Evolutionary conservation across 176 grass and related monocot species (phyloP), one percentile per base, ranked within the genome.

Genomic region (Eragrostis nindensis): DNA sequence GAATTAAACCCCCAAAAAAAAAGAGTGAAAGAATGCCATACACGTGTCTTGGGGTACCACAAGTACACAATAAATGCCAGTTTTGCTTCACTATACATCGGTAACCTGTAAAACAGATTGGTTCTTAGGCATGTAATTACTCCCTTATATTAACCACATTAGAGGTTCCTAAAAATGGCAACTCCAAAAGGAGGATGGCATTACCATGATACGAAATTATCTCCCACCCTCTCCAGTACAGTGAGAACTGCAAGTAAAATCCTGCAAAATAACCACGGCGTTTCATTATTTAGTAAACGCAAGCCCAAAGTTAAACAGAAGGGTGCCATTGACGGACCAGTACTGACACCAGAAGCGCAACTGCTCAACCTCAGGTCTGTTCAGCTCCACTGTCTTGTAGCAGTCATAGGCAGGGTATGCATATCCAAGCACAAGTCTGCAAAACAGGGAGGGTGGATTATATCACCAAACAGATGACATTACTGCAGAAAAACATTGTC

Each of bases 281-380:
- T 41, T 55, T 48, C 48, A 59, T 57, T 7, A n/a, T 12, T 27
- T 32, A 22, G n/a, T n/a, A 47, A 41, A 61, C 25, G 29, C 43
- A 78, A 65, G 4, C 19, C 22, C 13, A 73, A 71, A 62, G 11
- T 44, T 62, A 74, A 80, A 71, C 40, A 72, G 29, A 93, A 68
- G 6, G 63, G 22, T 0, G 4, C 63, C 10, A 14, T 74, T 25
- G n/a, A 94, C 68, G 36, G 56, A 97, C 94, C 94, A 97, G 80
- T 97, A 97, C 72, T 92, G 94, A 83, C 94, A 97, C 91, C 94
- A 97, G 90, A 97, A 97, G 47, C 87, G 91, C 85, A 97, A 68
- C 60, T 94, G 89, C 78, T 90, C 89, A n/a, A 90, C 86, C 71
- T 94, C 94, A 44, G 91, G 91, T 57, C 76, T 91, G 71, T 94